phyloP scores from a whole-genome alignment of 176 grass and related monocot genomes.

The Alopecurus myosuroides region DNA sequence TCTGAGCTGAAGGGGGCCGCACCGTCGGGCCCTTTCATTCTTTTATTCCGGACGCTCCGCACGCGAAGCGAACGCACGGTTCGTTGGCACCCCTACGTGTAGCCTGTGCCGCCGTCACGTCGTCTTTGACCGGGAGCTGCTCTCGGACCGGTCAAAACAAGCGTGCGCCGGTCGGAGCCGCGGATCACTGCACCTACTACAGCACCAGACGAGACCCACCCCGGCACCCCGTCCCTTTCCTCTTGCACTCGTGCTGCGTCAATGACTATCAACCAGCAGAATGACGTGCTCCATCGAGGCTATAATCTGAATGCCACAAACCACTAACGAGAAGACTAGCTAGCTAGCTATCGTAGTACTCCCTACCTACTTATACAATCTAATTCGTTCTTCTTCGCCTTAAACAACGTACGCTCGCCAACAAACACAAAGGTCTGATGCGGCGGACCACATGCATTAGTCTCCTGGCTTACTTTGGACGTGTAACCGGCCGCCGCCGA shows the following conservation, averaged over 20 bases:
- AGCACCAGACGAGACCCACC: too few species aligned
- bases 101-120: constrained; percentile 5
- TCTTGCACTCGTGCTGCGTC: background rate
- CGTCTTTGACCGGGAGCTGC: constrained; percentile 15
- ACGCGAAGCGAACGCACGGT: background rate
- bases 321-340: too few species aligned
- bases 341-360: too few species aligned
- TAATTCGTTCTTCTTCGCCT: too few species aligned
- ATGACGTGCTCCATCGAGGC: too few species aligned
- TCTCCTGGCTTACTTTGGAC: too few species aligned
- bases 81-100: background rate
- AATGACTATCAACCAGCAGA: background rate
- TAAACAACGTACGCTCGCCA: too few species aligned
- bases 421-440: too few species aligned
- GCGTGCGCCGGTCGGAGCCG: constrained; percentile 12
- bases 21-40: background rate
- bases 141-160: constrained; percentile 14
- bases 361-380: too few species aligned
- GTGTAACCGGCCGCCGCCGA: too few species aligned
- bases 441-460: too few species aligned
- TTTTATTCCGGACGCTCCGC: background rate
- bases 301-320: too few species aligned
- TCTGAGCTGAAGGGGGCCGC: background rate
- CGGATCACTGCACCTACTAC: constrained; percentile 3
- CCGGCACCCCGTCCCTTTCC: background rate